Evolutionary conservation across 108 stramenopile genomes (phyloP), one percentile per base, ranked within the genome.

Genomic region (Cylindrotheca fusiformis): DNA sequence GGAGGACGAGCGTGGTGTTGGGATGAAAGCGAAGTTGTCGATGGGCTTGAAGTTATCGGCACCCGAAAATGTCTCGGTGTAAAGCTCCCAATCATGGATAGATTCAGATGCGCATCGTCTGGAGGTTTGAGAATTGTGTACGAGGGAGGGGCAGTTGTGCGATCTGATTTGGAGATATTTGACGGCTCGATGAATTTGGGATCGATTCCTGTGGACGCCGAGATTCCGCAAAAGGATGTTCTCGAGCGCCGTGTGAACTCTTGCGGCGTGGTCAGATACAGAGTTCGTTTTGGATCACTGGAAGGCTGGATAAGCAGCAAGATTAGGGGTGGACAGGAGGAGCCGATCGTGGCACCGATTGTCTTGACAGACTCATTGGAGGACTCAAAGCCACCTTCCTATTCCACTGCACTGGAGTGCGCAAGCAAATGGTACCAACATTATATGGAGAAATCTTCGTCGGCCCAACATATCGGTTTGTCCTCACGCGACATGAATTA

Each of bases 241-340:
- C 69, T 87, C 44, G 94, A 97, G 59, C 57, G 93, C 52, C 78
- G 96, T 5, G 75, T 91, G 19, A 97, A 95, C 72, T 84, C 86
- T 31, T 91, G 83, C 70, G 93, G 93, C n/a, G 86, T 97, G 44
- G 79, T 82, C 33, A 75, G 96, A 24, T 97, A 86, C 68, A 76
- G 84, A 2, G 78, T 96, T 26, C 53, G 76, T 21, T 76, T 76
- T 54, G 75, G 76, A 33, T 72, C 63, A 4, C n/a, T 86, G 3
- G 74, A 85, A 63, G 96, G 93, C 22, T 96, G 92, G 89, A 91
- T 94, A 61, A 89, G 87, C 47, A 82, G 85, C 26, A 82, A 72
- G 58, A 95, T 95, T 49, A 63, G 96, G 44, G 96, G 93, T 14
- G 92, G 87, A 32, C 80, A 81, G 54, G 96, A 96, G 69, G 96